Conservation (phyloP, 2,329 filamentous ascomycete genomes). For the Tolypocladium sp. region DNA sequence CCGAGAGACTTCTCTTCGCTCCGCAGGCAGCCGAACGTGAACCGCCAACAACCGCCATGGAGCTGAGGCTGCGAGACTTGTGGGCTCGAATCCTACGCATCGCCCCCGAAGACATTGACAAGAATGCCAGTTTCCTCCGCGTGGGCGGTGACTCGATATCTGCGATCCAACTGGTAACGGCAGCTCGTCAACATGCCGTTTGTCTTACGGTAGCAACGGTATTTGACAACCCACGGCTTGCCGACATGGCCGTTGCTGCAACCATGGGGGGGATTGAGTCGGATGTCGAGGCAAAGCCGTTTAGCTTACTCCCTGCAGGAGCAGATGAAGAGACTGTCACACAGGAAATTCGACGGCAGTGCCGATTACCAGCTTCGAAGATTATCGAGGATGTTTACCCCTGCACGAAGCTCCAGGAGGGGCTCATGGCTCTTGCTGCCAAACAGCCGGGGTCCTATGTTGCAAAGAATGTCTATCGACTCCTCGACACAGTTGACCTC, state of each 20-base stretch:
- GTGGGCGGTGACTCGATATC: background rate
- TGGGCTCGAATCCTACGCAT: constrained; percentile 7
- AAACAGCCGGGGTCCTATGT: background rate
- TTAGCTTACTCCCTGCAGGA: background rate
- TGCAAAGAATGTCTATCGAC: background rate
- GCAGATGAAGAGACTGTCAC: background rate
- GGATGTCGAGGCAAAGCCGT: background rate
- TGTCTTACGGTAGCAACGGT: background rate
- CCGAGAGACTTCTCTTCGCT: background rate
- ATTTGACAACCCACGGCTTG: background rate
- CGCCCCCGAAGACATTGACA: constrained; percentile 2
- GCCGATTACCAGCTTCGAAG: background rate
- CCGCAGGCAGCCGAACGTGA: constrained; percentile 5
- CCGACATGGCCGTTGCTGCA: background rate
- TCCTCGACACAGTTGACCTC: background rate
- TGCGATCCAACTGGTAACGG: background rate
- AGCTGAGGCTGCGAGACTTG: constrained; percentile 5
- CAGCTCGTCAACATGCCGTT: background rate
- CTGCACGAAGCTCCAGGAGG: background rate
- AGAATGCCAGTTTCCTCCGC: background rate
- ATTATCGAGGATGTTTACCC: background rate
- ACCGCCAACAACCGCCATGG: background rate
- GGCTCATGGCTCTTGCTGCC: background rate
- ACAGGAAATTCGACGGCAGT: background rate
- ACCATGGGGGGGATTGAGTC: background rate